A percentile compares a stretch with the other conserved stretches of the same genome.
These are phyloP conservation scores for Phycomyces nitens DNA, from an alignment of 192 early-diverging fungal genomes.

Conservation along the genomic window DNA sequence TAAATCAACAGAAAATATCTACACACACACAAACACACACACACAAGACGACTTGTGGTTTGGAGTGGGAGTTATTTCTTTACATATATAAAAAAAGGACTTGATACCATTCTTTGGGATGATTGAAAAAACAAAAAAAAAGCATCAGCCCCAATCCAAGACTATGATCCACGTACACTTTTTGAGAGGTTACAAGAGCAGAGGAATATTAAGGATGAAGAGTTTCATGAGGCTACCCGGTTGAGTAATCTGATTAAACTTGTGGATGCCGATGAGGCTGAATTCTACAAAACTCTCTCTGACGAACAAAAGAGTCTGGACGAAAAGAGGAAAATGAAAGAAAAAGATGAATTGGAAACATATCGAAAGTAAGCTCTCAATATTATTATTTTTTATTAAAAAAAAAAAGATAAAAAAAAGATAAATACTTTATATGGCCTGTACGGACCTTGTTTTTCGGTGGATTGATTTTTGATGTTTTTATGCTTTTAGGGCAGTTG, in stretches of 20 bases:
- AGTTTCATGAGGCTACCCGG: conserved; percentile 55
- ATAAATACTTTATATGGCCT: too few species aligned
- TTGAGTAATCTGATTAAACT: conserved; percentile 61
- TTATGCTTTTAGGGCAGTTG: conserved; percentile 10
- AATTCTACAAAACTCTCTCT: conserved; percentile 60
- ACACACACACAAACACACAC: background rate
- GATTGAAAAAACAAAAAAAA: background rate
- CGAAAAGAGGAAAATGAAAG: conserved; percentile 37
- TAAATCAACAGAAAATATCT: conserved; percentile 2
- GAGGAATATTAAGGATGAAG: conserved; percentile 57
- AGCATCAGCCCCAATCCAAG: background rate
- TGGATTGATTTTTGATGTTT: background rate
- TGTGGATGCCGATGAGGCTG: conserved; percentile 67
- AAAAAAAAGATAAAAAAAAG: background rate
- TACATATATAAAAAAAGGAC: background rate
- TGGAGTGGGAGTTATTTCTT: background rate
- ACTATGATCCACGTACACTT: conserved; percentile 70
- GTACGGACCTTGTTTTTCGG: too few species aligned
- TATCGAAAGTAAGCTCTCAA: conserved; percentile 52
- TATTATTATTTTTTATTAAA: background rate
- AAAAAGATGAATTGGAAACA: conserved; percentile 41
- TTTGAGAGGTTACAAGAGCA: conserved; percentile 76
- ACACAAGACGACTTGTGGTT: background rate
- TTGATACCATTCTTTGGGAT: background rate
- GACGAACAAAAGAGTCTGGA: conserved; percentile 46